Percentiles rank a stretch among this genome's conserved stretches.
These are phyloP conservation scores for Yamadazyma sp. DNA, from an alignment of 1,139 yeast genomes.

Conservation along the genomic window DNA sequence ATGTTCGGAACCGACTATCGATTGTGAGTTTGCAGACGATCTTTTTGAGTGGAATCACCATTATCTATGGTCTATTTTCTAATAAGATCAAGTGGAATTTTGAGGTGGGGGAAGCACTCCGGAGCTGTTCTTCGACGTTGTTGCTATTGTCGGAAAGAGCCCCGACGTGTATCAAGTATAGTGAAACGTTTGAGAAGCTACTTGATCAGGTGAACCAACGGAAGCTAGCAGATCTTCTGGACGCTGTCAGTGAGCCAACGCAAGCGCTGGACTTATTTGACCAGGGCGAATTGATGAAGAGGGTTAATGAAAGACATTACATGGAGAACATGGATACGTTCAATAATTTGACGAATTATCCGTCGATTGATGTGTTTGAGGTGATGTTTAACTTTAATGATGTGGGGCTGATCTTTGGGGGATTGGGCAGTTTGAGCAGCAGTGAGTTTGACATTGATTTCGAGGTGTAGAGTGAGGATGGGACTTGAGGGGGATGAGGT, in stretches of 20 bases:
- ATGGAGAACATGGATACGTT: constrained; percentile 8
- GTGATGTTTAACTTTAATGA: constrained; percentile 4
- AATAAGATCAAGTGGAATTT: constrained; percentile 8
- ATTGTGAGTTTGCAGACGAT: constrained; percentile 11
- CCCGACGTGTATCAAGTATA: constrained; percentile 8
- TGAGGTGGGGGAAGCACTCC: constrained; percentile 11
- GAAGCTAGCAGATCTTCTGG: background rate
- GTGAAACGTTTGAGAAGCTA: constrained; percentile 9
- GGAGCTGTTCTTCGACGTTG: constrained; percentile 12
- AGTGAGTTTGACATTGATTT: constrained; percentile 4
- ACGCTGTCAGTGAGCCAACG: too few species aligned
- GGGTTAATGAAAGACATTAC: constrained; percentile 5
- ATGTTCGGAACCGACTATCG: constrained; percentile 8
- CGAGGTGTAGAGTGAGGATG: background rate
- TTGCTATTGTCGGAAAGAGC: constrained; percentile 8
- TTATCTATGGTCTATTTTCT: constrained; percentile 10
- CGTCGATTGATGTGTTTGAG: constrained; percentile 4
- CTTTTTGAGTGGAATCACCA: constrained; percentile 13
- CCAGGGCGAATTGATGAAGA: constrained; percentile 5
- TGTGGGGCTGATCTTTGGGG: constrained; percentile 1
- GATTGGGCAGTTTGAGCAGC: too few species aligned
- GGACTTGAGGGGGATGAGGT: too few species aligned
- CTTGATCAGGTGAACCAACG: constrained; percentile 6
- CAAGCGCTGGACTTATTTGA: constrained; percentile 8
- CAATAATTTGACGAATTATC: constrained; percentile 7